phyloP scores from a whole-genome alignment of 2,329 filamentous ascomycete genomes.

The Daldinia eschscholtzii region DNA sequence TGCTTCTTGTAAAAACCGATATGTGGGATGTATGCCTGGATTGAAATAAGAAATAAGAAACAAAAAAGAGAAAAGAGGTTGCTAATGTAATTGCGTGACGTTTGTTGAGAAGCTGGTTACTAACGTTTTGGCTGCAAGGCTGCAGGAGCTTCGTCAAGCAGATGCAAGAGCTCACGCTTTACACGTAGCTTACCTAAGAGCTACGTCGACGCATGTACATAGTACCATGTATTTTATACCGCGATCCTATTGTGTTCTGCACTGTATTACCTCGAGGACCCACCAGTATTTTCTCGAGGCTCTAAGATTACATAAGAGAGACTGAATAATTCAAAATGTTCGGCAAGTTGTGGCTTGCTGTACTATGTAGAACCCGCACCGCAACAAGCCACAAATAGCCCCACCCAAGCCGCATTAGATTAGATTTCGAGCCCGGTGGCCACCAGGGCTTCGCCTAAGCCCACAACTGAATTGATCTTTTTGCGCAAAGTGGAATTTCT shows the following conservation, averaged over 20 bases:
- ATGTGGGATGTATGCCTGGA: constrained; percentile 21
- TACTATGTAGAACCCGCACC: constrained; percentile 12
- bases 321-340: no score
- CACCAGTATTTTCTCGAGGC: constrained; percentile 10
- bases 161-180: constrained; percentile 20
- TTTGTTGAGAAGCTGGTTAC: constrained; percentile 16
- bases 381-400: constrained; percentile 34
- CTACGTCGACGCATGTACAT: constrained; percentile 23
- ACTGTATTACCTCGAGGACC: neutral
- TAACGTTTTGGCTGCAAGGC: constrained; percentile 45
- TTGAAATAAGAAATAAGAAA: constrained; percentile 7
- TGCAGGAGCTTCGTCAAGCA: constrained; percentile 51
- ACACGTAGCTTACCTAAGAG: constrained; percentile 36
- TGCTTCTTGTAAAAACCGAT: neutral
- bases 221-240: neutral
- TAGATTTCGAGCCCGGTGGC: constrained; percentile 43
- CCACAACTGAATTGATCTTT: constrained; percentile 52
- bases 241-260: neutral
- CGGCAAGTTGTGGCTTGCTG: constrained; percentile 24
- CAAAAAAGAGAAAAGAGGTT: constrained; percentile 3
- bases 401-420: constrained; percentile 18
- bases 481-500: constrained; percentile 51
- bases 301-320: neutral
- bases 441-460: constrained; percentile 53
- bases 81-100: constrained; percentile 22